Evolutionary conservation across 1,284 basidiomycete species (phyloP), one percentile per base, ranked within the genome.

Genomic region (Irpex sp.): DNA sequence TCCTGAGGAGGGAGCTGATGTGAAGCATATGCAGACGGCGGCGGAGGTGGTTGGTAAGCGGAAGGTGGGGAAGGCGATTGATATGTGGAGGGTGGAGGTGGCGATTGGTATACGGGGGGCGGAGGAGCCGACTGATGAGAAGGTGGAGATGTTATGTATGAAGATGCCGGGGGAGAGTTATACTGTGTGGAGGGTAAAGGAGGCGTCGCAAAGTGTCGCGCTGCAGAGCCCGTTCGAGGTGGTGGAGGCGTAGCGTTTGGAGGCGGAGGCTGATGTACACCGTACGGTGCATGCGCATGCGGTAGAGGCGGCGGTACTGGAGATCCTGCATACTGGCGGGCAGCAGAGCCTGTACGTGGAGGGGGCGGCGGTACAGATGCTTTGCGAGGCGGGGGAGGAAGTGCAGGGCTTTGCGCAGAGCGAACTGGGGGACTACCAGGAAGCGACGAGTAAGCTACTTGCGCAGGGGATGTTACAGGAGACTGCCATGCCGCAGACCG

Each of bases 401-500:
- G 49, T 21, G 63, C 60, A 8, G 65, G 57, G 31, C 60, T 37
- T 26, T 51, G 51, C 26, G 48, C 47, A 56, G 54, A 34, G 15
- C 58, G 21, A 36, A 51, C 48, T 19, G 65, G 62, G 34, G 65
- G 60, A 21, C 54, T 56, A 17, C 34, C 34, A 9, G 60, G 60
- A 4, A 62, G 5, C 5, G 51, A n/a, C 15, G 56, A 17, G 47
- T 58, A 56, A 13, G 56, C 21, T 5, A 36, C 11, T 17, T 60
- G 59, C 5, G 59, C 19, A 21, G 69, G 64, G 19, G 69, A 67
- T 1, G 57, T 49, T 19, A 47, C n/a, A 26, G 62, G 37, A 11
- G 66, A 51, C n/a, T 67, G 69, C 59, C 68, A 66, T 13, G 75
- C 69, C 44, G 72, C 71, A 15, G 70, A 71, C n/a, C 80, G 79